Evolutionary conservation across 23 red algal genomes (phyloP), one percentile per base, ranked within the genome.

Genomic region (Gracilaria caudata): DNA sequence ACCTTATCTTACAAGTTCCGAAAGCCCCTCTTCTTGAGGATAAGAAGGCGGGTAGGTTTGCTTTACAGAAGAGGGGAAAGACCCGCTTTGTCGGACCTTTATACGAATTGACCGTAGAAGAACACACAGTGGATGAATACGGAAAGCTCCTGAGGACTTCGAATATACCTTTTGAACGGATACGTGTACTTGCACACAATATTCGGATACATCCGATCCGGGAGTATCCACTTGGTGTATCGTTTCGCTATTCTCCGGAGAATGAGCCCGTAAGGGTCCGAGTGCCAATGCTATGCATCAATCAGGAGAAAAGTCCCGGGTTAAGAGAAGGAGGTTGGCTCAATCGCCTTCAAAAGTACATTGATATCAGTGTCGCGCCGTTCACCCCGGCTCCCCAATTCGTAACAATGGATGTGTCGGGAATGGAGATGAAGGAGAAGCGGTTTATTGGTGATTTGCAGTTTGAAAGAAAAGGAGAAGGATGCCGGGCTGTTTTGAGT

Each of bases 391-490:
- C 87, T 25, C 87, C 87, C 21, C 58, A 49, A 4, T 65, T 81
- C 7, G 76, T 76, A 20, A 81, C 75, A 56, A 51, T 81, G 34
- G 87, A 91, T 82, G 87, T 91, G 13, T 75, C 44, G 40, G 87
- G 53, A 32, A 54, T 91, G 61, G 37, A 61, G 16, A 72, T 91
- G 34, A 91, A 91, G 28, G 61, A 72, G 0, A 81, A 75, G 41
- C 43, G 32, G 14, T 51, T 26, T 40, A 32, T 81, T 6, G 25
- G 47, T 26, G 87, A 81, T 19, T 74, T 91, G 64, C 25, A 72
- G 26, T 91, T 91, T 81, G 87, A 91, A 35, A 76, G 77, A 37
- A 91, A 91, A 63, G 77, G 77, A 16, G 60, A 91, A n/a, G 87
- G 87, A 8, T 81, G 77, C 71, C 29, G 63, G 29, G 11, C 49